Conservation (phyloP, 768 basidiomycete genomes). For the Panaeolus cyanescens region DNA sequence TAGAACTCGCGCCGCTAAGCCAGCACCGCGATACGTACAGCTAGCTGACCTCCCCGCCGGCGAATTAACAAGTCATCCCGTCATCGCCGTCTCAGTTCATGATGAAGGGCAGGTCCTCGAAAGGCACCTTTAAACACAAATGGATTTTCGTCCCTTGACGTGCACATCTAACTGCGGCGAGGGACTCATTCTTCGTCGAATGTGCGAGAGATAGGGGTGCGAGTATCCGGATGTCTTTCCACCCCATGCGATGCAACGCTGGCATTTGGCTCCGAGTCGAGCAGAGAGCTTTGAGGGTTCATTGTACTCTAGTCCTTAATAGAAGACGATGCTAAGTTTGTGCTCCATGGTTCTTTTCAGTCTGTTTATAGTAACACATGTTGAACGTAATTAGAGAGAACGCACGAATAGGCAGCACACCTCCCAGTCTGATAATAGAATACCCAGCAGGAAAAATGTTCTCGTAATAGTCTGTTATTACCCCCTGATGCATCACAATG, state of each 20-base stretch:
- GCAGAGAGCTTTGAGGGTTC: not conserved
- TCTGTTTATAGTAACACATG: too few species aligned
- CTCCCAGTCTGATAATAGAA: too few species aligned
- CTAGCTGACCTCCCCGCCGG: not conserved
- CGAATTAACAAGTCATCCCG: not conserved
- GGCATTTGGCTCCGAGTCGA: slow-evolving; percentile 3
- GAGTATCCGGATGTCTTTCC: not conserved
- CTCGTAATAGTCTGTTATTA: too few species aligned
- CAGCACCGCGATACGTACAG: not conserved
- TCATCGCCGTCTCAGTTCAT: not conserved
- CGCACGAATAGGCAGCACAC: too few species aligned
- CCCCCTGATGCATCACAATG: too few species aligned
- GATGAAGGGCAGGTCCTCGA: not conserved
- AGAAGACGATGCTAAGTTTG: not conserved
- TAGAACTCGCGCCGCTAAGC: not conserved
- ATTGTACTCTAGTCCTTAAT: not conserved
- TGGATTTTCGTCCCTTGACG: not conserved
- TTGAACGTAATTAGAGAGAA: too few species aligned
- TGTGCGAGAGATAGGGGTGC: not conserved
- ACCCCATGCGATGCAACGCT: slow-evolving; percentile 1
- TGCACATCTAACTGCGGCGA: not conserved
- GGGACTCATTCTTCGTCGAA: not conserved
- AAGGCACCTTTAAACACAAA: not conserved
- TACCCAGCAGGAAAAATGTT: too few species aligned
- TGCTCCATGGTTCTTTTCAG: too few species aligned